Conservation (phyloP, 108 stramenopile genomes). For the Conticribra guillardii region DNA sequence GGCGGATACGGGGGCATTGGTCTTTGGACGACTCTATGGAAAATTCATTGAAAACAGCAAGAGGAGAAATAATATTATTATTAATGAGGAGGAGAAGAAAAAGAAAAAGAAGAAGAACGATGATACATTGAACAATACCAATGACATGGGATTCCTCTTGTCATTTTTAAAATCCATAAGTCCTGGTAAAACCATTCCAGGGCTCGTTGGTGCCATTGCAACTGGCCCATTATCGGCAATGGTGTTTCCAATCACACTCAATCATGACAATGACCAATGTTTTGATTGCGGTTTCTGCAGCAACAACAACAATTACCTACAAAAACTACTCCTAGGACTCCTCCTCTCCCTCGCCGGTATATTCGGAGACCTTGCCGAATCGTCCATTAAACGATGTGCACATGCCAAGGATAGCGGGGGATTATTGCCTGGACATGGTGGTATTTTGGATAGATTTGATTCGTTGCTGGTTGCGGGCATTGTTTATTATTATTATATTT, state of each 20-base stretch:
- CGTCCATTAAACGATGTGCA: conserved; percentile 70
- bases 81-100: conserved; percentile 30
- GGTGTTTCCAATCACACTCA: conserved; percentile 45
- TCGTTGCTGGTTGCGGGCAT: conserved; percentile 70
- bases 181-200: conserved; percentile 45
- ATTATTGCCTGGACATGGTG: conserved; percentile 85
- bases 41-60: conserved; percentile 3
- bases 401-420: conserved; percentile 73
- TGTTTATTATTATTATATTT: conserved; percentile 56
- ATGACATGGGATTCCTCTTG: conserved; percentile 8
- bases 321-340: conserved; percentile 50
- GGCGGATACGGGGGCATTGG: conserved; percentile 79
- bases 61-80: neutral
- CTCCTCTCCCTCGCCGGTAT: conserved; percentile 66
- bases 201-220: conserved; percentile 32
- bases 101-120: conserved; percentile 2
- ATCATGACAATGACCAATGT: too few relatives aligned
- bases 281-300: conserved; percentile 2
- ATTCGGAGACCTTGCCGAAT: conserved; percentile 80
- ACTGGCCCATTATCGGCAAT: conserved; percentile 42
- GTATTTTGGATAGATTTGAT: conserved; percentile 88
- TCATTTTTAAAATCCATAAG: conserved; percentile 40
- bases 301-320: conserved; percentile 12
- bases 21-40: conserved; percentile 57
- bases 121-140: neutral